Percentiles rank a stretch among this genome's conserved stretches.
phyloP scores from a whole-genome alignment of 2,329 filamentous ascomycete species.

The Malbranchea zuffiana region DNA sequence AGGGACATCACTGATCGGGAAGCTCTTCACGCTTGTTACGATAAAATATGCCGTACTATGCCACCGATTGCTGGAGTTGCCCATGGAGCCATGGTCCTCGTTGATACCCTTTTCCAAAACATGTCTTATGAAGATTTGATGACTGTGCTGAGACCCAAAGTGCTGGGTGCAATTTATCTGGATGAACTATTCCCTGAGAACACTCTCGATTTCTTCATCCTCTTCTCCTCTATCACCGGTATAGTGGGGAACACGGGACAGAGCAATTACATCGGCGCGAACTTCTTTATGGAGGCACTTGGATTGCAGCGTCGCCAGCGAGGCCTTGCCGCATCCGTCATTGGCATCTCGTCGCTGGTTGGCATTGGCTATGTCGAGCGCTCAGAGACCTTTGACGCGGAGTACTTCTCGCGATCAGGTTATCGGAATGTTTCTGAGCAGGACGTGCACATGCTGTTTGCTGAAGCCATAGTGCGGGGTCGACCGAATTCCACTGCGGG shows the following conservation, averaged over 20 bases:
- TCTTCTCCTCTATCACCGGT: constrained; percentile 33
- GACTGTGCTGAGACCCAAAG: constrained; percentile 31
- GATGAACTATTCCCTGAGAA: constrained; percentile 21
- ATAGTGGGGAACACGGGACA: constrained; percentile 38
- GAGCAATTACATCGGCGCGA: constrained; percentile 35
- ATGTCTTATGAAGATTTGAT: constrained; percentile 33
- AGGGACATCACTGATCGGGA: not conserved
- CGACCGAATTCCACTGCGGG: constrained; percentile 19
- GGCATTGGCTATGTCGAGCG: constrained; percentile 25
- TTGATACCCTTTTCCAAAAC: constrained; percentile 28
- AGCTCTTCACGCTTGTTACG: not conserved
- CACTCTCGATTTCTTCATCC: constrained; percentile 34
- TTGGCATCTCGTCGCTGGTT: constrained; percentile 27
- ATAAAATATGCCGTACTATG: not conserved
- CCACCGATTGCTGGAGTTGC: constrained; percentile 22
- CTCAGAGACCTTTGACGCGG: constrained; percentile 5
- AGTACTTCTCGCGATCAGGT: constrained; percentile 15
- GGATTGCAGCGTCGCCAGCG: constrained; percentile 20
- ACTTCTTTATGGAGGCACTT: constrained; percentile 31
- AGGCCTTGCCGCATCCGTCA: constrained; percentile 18
- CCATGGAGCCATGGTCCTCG: constrained; percentile 38
- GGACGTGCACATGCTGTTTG: constrained; percentile 43
- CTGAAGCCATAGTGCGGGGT: constrained; percentile 41
- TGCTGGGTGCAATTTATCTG: constrained; percentile 30
- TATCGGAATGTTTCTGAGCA: constrained; percentile 35